Evolutionary conservation across 2,329 filamentous ascomycete species (phyloP).

Genomic region (Penicillium thymicola): DNA sequence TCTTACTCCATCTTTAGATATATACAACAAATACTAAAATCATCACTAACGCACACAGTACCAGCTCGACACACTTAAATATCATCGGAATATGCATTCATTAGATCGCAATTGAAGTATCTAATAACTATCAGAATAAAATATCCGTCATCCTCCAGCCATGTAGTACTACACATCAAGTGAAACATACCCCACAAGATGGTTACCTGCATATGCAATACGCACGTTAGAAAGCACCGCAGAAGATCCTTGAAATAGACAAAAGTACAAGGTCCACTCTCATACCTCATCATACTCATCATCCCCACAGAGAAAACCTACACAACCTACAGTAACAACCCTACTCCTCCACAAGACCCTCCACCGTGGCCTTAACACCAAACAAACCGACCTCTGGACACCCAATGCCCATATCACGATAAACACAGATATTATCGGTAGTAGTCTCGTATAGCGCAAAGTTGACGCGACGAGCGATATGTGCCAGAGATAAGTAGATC

Average conservation of each 20-base stretch:
- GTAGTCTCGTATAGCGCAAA: conserved; percentile 19
- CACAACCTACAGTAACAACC: not conserved
- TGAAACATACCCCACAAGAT: not conserved
- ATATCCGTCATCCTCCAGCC: not conserved
- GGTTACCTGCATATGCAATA: not conserved
- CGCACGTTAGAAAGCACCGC: not conserved
- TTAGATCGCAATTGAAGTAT: not conserved
- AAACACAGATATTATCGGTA: conserved; percentile 16
- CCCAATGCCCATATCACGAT: conserved; percentile 18
- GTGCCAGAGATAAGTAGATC: conserved; percentile 21
- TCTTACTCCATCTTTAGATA: no score
- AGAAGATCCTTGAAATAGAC: not conserved
- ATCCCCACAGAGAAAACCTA: not conserved
- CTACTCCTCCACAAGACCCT: conserved; percentile 14
- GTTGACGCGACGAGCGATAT: conserved; percentile 19
- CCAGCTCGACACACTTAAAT: not conserved
- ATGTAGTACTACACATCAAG: not conserved
- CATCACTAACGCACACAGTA: not conserved
- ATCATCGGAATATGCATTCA: not conserved
- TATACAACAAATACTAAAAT: not conserved
- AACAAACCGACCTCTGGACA: conserved; percentile 14
- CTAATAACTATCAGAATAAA: not conserved
- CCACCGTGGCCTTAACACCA: conserved; percentile 17
- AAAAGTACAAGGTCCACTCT: not conserved
- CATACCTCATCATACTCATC: not conserved